Evolutionary conservation across 495 filamentous ascomycete genomes (phyloP).

Genomic region (Trichoderma orchidacearum): DNA sequence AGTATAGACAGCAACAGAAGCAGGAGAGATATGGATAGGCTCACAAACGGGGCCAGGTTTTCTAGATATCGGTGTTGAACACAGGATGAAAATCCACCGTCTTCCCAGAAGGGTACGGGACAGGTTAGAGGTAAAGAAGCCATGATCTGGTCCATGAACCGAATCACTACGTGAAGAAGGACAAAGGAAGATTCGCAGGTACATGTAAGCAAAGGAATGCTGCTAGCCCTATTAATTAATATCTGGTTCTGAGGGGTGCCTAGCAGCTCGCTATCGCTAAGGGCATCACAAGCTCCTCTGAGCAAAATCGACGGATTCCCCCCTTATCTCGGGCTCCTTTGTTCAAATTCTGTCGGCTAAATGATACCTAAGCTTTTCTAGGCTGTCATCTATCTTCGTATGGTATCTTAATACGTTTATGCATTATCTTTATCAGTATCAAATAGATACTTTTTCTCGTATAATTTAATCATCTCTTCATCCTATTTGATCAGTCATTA

Average conservation of each 20-base stretch:
- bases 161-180: background rate
- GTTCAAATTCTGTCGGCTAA: too few relatives aligned
- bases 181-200: background rate
- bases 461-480: too few relatives aligned
- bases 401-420: too few relatives aligned
- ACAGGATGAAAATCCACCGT: background rate
- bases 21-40: too few relatives aligned
- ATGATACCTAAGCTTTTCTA: too few relatives aligned
- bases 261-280: background rate
- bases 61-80: background rate
- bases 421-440: too few relatives aligned
- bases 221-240: background rate
- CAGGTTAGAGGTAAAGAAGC: background rate
- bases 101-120: background rate
- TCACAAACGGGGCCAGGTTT: background rate
- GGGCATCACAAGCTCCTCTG: background rate
- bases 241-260: background rate
- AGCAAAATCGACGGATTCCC: background rate
- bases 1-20: background rate
- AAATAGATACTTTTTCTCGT: too few relatives aligned
- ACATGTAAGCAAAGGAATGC: background rate
- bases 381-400: too few relatives aligned
- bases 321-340: too few relatives aligned
- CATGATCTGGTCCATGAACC: background rate
- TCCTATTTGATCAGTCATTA: too few relatives aligned